Percentiles rank a stretch among this genome's conserved stretches.
These are phyloP conservation scores for Yamadazyma buinensis DNA, from an alignment of 1,139 yeast species.

Conservation along the genomic window DNA sequence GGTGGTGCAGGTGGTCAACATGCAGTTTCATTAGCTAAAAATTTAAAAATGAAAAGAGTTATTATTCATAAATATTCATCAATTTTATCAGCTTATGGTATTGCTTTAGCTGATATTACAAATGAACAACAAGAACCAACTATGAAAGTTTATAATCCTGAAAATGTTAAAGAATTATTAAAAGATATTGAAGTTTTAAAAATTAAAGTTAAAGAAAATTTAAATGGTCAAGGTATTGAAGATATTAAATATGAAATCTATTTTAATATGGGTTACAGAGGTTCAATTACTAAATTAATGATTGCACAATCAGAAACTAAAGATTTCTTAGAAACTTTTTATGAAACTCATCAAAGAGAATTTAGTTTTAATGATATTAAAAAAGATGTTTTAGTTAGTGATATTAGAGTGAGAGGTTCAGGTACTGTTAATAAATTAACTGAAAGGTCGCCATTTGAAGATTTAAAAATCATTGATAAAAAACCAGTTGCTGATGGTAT, in stretches of 20 bases:
- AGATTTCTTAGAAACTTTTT: constrained; percentile 34
- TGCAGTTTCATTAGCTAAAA: constrained; percentile 17
- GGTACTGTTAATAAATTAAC: constrained; percentile 33
- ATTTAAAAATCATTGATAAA: constrained; percentile 7
- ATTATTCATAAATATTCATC: constrained; percentile 20
- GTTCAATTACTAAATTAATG: constrained; percentile 20
- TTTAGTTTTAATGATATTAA: constrained; percentile 64
- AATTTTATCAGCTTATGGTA: constrained; percentile 21
- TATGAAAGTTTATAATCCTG: constrained; percentile 9
- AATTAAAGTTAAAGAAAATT: constrained; percentile 9
- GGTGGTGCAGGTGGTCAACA: constrained; percentile 26
- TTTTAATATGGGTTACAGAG: constrained; percentile 21
- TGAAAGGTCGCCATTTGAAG: constrained; percentile 14
- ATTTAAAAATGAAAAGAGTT: constrained; percentile 18
- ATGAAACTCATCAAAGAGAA: constrained; percentile 55
- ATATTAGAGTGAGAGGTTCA: constrained; percentile 17
- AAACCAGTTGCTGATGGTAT: constrained; percentile 5
- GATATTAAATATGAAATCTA: constrained; percentile 12
- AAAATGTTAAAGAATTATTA: constrained; percentile 11
- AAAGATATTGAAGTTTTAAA: constrained; percentile 13
- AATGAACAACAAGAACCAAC: constrained; percentile 18
- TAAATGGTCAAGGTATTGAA: constrained; percentile 19
- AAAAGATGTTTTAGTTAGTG: constrained; percentile 30
- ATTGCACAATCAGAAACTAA: constrained; percentile 15
- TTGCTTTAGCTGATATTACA: constrained; percentile 19